Conservation (phyloP, 805 yeast species). For the Wickerhamiella qilinensis region DNA sequence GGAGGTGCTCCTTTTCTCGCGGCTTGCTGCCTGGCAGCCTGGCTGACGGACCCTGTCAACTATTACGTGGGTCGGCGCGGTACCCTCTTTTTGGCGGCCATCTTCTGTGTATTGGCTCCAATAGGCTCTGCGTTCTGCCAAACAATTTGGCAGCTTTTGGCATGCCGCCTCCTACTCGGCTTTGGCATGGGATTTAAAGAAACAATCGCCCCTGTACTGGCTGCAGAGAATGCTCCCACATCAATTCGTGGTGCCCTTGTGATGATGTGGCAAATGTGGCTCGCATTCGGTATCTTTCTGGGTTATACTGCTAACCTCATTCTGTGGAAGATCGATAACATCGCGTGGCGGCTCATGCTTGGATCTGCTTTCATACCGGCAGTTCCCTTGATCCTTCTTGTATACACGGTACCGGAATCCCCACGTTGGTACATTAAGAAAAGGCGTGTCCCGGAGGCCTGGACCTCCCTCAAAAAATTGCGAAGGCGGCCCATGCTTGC, state of each 20-base stretch:
- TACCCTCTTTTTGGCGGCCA: constrained; percentile 21
- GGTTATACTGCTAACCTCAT: constrained; percentile 48
- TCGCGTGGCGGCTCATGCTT: constrained; percentile 52
- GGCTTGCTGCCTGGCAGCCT: constrained; percentile 31
- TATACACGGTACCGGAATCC: constrained; percentile 48
- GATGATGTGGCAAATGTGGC: constrained; percentile 60
- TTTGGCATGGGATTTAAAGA: constrained; percentile 53
- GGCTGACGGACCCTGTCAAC: constrained; percentile 37
- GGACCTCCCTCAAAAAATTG: constrained; percentile 30
- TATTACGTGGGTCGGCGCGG: constrained; percentile 40
- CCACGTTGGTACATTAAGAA: constrained; percentile 54
- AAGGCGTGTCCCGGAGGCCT: constrained; percentile 35
- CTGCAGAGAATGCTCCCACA: constrained; percentile 47
- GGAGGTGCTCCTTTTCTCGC: constrained; percentile 48
- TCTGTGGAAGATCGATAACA: constrained; percentile 29
- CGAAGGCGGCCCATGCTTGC: constrained; percentile 36
- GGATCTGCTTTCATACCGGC: constrained; percentile 38
- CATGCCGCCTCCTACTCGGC: constrained; percentile 44
- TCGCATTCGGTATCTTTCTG: constrained; percentile 58
- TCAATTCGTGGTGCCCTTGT: constrained; percentile 46
- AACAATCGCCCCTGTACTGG: constrained; percentile 50
- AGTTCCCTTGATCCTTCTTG: constrained; percentile 39
- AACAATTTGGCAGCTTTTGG: constrained; percentile 43
- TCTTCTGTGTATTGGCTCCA: constrained; percentile 43
- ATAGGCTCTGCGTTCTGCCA: constrained; percentile 45